Conservation (phyloP, 768 basidiomycete genomes). For the Tricholoma sp. region DNA sequence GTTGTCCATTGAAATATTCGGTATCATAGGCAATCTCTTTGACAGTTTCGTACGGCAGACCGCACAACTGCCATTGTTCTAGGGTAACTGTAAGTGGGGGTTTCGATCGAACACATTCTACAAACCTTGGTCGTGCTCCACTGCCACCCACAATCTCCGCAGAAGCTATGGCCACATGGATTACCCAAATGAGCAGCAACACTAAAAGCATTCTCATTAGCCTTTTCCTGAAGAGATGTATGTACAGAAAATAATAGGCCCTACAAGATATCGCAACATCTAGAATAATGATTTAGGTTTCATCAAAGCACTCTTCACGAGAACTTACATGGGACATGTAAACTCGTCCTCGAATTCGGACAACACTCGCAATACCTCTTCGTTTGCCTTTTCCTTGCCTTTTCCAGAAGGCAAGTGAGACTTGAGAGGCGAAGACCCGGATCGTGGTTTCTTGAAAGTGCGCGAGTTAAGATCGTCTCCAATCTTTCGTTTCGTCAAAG, state of each 20-base stretch:
- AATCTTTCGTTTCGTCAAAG: conserved; percentile 2
- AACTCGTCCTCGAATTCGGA: conserved; percentile 58
- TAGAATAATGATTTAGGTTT: conserved; percentile 20
- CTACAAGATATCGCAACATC: conserved; percentile 71
- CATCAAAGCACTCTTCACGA: not conserved
- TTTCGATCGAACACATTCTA: conserved; percentile 2
- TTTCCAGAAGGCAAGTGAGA: conserved; percentile 27
- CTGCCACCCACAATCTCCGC: conserved; percentile 59
- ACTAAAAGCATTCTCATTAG: conserved; percentile 26
- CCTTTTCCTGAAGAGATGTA: not conserved
- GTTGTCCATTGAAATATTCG: conserved; percentile 60
- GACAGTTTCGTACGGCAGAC: conserved; percentile 51
- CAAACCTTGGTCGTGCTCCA: conserved; percentile 57
- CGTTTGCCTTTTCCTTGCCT: conserved; percentile 37
- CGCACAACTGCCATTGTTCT: conserved; percentile 44
- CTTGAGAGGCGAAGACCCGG: conserved; percentile 4
- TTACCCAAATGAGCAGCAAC: conserved; percentile 58
- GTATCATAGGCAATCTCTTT: conserved; percentile 43
- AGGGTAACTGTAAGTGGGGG: conserved; percentile 5
- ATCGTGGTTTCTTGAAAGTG: conserved; percentile 10
- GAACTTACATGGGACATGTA: conserved; percentile 66
- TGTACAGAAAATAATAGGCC: conserved; percentile 17
- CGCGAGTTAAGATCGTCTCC: not conserved
- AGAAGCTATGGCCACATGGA: conserved; percentile 73
- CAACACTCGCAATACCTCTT: conserved; percentile 25